Conservation (phyloP, 441 rosid genomes). For the Syzygium malaccense region DNA sequence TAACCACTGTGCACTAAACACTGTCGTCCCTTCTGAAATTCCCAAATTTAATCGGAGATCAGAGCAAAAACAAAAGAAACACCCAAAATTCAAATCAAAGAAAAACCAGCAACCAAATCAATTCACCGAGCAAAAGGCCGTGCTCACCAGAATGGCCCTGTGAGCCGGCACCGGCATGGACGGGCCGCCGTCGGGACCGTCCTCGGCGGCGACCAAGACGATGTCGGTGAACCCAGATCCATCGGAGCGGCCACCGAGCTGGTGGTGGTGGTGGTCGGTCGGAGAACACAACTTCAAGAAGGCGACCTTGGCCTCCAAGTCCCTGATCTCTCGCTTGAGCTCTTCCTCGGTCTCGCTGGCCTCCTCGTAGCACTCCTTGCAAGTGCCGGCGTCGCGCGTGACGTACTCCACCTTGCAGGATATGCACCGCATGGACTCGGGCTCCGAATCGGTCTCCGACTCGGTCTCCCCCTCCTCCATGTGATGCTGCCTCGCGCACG, state of each 20-base stretch:
- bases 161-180: constrained; percentile 58
- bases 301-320: constrained; percentile 61
- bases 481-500: background rate
- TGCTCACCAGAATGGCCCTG: constrained; percentile 59
- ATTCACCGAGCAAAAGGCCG: background rate
- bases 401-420: constrained; percentile 63
- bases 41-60: background rate
- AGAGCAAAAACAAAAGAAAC: background rate
- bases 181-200: constrained; percentile 23
- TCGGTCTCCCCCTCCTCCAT: constrained; percentile 23
- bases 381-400: constrained; percentile 65
- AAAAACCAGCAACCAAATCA: background rate
- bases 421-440: constrained; percentile 36
- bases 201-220: constrained; percentile 55
- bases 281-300: constrained; percentile 58
- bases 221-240: constrained; percentile 53
- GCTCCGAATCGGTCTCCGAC: constrained; percentile 11
- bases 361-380: constrained; percentile 86
- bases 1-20: background rate
- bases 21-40: background rate
- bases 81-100: background rate
- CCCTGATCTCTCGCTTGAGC: constrained; percentile 77
- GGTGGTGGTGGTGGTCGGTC: constrained; percentile 22
- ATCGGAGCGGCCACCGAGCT: background rate
- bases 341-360: constrained; percentile 91